Percentiles rank a stretch among this genome's conserved stretches.
These are phyloP conservation scores for Anthostomella pinea DNA, from an alignment of 2,329 filamentous ascomycete genomes.

Conservation along the genomic window DNA sequence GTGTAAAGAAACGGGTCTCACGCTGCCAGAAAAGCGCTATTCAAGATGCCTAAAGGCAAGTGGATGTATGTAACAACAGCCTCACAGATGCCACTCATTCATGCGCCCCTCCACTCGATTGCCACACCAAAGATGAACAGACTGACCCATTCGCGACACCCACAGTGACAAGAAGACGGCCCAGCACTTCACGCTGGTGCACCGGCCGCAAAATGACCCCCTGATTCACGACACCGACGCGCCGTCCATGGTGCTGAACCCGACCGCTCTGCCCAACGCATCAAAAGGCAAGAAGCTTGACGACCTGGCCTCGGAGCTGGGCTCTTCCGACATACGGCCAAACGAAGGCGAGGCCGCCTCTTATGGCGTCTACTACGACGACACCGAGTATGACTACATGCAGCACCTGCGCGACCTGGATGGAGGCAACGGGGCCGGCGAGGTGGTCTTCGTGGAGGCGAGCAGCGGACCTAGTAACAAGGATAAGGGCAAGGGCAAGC, in stretches of 20 bases:
- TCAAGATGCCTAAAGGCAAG: constrained; percentile 71
- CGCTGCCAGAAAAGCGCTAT: constrained; percentile 2
- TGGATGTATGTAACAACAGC: constrained; percentile 69
- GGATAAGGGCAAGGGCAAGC: constrained; percentile 68
- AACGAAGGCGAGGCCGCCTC: constrained; percentile 97
- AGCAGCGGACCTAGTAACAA: constrained; percentile 55
- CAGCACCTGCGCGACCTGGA: constrained; percentile 94
- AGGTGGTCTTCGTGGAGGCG: constrained; percentile 81
- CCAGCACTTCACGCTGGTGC: constrained; percentile 89
- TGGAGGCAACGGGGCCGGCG: constrained; percentile 59
- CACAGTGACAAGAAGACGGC: constrained; percentile 82
- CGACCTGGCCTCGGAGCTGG: constrained; percentile 76
- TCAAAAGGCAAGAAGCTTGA: constrained; percentile 62
- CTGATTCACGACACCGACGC: constrained; percentile 89
- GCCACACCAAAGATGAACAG: too few relatives aligned
- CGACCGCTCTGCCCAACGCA: constrained; percentile 48
- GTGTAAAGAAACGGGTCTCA: not conserved
- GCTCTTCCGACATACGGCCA: constrained; percentile 64
- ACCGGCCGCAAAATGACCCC: constrained; percentile 95
- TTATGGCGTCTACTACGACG: constrained; percentile 91
- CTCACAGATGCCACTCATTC: too few relatives aligned
- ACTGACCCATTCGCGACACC: too few relatives aligned
- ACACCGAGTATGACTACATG: constrained; percentile 98
- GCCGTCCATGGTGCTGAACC: constrained; percentile 87
- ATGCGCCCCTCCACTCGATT: too few relatives aligned